Evolutionary conservation across 495 filamentous ascomycete genomes (phyloP).

Genomic region (Tuber brumale): DNA sequence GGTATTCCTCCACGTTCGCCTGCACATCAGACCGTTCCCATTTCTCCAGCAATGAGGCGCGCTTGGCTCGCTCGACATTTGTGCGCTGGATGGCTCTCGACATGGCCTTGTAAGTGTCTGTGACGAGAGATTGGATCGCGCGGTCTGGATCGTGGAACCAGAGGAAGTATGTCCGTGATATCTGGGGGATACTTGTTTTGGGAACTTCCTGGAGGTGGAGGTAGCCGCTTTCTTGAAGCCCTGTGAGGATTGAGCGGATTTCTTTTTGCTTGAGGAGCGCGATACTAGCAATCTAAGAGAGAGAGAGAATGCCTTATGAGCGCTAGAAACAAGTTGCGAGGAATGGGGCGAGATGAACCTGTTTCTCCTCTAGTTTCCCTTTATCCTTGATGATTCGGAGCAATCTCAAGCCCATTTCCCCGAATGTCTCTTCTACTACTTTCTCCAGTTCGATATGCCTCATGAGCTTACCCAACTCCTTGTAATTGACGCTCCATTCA

Average conservation of each 20-base stretch:
- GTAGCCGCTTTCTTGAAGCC: slow-evolving; percentile 74
- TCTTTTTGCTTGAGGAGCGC: slow-evolving; percentile 73
- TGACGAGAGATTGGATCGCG: slow-evolving; percentile 57
- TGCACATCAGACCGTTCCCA: slow-evolving; percentile 75
- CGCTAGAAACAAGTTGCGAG: background rate
- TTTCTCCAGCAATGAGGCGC: slow-evolving; percentile 63
- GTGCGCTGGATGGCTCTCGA: slow-evolving; percentile 71
- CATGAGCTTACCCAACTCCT: slow-evolving; percentile 58
- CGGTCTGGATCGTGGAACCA: slow-evolving; percentile 81
- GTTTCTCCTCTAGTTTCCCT: slow-evolving; percentile 88
- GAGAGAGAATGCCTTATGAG: slow-evolving; percentile 5
- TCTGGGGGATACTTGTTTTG: slow-evolving; percentile 66
- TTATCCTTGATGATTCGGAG: slow-evolving; percentile 73
- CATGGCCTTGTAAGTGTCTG: slow-evolving; percentile 83
- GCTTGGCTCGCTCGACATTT: slow-evolving; percentile 60
- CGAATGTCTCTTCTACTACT: slow-evolving; percentile 67
- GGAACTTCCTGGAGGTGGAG: slow-evolving; percentile 90
- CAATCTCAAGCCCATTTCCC: slow-evolving; percentile 66
- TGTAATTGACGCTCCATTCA: slow-evolving; percentile 75
- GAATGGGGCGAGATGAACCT: slow-evolving; percentile 35
- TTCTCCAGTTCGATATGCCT: slow-evolving; percentile 69
- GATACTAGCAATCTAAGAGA: slow-evolving; percentile 53
- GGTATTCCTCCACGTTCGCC: slow-evolving; percentile 68
- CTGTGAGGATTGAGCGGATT: slow-evolving; percentile 68
- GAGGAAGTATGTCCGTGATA: slow-evolving; percentile 73